Percentiles rank a stretch among this genome's conserved stretches.
phyloP scores from a whole-genome alignment of 2,329 filamentous ascomycete genomes.

The Knufia fluminis region DNA sequence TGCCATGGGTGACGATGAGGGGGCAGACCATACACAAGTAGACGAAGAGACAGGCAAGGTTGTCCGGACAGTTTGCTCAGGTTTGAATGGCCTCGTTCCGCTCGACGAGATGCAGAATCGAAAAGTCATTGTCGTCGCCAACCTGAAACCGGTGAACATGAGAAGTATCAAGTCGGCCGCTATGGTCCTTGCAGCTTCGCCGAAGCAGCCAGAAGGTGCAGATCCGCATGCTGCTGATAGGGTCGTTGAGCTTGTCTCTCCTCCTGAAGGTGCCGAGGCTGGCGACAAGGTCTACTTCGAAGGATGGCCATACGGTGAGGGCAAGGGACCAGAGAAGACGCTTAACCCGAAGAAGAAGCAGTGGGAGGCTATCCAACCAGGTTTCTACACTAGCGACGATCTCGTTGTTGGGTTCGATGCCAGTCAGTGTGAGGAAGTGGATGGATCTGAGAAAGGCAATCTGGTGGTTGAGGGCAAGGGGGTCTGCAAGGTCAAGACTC shows the following conservation, averaged over 20 bases:
- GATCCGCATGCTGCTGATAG: constrained; percentile 70
- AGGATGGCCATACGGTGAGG: constrained; percentile 72
- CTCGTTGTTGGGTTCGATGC: constrained; percentile 84
- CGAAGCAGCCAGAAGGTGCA: constrained; percentile 63
- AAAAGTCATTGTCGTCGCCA: constrained; percentile 92
- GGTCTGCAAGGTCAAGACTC: constrained; percentile 69
- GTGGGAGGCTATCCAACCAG: constrained; percentile 94
- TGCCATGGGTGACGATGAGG: constrained; percentile 78
- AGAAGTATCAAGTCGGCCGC: constrained; percentile 70
- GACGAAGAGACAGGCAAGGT: constrained; percentile 80
- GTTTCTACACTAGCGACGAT: constrained; percentile 77
- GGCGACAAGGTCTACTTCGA: constrained; percentile 89
- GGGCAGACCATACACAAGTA: constrained; percentile 70
- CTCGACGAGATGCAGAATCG: constrained; percentile 94
- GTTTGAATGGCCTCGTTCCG: constrained; percentile 84
- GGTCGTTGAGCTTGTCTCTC: constrained; percentile 74
- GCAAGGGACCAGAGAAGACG: constrained; percentile 61
- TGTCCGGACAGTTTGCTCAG: constrained; percentile 92
- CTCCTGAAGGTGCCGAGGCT: constrained; percentile 67
- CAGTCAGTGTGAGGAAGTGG: constrained; percentile 57
- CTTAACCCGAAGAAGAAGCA: constrained; percentile 99
- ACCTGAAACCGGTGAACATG: constrained; percentile 99
- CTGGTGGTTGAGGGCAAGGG: constrained; percentile 67
- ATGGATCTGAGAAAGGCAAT: constrained; percentile 50
- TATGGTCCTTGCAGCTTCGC: constrained; percentile 94